Evolutionary conservation across 306 rosid genomes (phyloP).

Genomic region (Clitoria ternatea): DNA sequence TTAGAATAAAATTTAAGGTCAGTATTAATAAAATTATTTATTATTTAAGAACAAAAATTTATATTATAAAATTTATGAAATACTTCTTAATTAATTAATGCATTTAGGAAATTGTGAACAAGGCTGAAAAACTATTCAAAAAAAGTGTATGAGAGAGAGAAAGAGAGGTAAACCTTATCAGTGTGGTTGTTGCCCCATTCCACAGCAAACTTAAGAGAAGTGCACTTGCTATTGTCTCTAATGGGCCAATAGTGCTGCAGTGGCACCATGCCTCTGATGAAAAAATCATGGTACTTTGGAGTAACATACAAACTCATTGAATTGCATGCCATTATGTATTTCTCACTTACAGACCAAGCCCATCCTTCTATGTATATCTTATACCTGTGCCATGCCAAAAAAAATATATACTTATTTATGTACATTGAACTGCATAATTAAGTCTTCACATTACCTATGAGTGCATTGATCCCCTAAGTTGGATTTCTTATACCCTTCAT

Average conservation of each 20-base stretch:
- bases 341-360: conserved; percentile 95
- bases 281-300: conserved; percentile 62
- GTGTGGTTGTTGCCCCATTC: conserved; percentile 88
- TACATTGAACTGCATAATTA: neutral
- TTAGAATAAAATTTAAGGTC: too few relatives aligned
- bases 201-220: conserved; percentile 76
- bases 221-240: conserved; percentile 53
- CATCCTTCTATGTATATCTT: conserved; percentile 89
- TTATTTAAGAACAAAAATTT: too few relatives aligned
- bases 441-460: conserved; percentile 41
- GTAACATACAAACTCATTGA: conserved; percentile 50
- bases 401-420: too few relatives aligned
- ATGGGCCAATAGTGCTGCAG: conserved; percentile 88
- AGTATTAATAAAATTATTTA: too few relatives aligned
- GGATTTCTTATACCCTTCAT: conserved; percentile 62
- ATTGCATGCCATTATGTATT: conserved; percentile 81
- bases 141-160: neutral
- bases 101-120: neutral
- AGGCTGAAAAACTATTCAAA: neutral
- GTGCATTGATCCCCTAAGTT: conserved; percentile 70
- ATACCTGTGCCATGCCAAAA: conserved; percentile 33
- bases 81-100: neutral
- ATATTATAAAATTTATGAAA: neutral
- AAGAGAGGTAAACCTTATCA: conserved; percentile 17
- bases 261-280: conserved; percentile 62